Percentiles rank a stretch among this genome's conserved stretches.
Conservation (phyloP, 805 yeast genomes). For the Ogataea pilisensis region DNA sequence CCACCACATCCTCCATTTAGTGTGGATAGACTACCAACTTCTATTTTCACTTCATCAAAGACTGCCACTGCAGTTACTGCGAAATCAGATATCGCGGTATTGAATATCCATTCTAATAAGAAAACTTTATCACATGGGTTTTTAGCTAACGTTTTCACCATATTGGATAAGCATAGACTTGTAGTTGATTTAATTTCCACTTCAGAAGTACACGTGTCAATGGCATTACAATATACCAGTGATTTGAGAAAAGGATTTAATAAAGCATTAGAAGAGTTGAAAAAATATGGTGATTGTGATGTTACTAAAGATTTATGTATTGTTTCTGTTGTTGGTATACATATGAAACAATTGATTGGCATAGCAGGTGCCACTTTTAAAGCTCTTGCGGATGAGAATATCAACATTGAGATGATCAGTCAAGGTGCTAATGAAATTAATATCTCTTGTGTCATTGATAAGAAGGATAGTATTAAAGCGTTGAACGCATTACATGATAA, state of each 20-base stretch:
- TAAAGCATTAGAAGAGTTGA: constrained; percentile 73
- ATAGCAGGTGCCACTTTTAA: constrained; percentile 97
- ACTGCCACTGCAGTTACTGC: constrained; percentile 96
- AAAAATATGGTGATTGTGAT: constrained; percentile 83
- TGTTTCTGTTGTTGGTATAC: constrained; percentile 91
- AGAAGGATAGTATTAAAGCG: constrained; percentile 78
- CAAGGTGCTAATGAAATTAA: constrained; percentile 99
- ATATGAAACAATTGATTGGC: constrained; percentile 95
- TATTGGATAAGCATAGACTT: constrained; percentile 74
- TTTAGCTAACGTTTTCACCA: constrained; percentile 83
- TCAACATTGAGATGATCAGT: constrained; percentile 95
- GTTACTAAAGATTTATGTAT: constrained; percentile 84
- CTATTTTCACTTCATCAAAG: constrained; percentile 45
- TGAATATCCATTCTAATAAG: constrained; percentile 91
- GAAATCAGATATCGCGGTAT: constrained; percentile 84
- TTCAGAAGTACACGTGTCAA: constrained; percentile 95
- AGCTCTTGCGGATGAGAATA: constrained; percentile 83
- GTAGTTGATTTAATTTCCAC: constrained; percentile 97
- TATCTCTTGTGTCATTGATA: constrained; percentile 90
- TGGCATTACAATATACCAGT: constrained; percentile 87
- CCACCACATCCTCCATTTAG: constrained; percentile 95
- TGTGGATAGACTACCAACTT: constrained; percentile 43
- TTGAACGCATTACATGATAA: constrained; percentile 79
- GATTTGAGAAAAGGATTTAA: constrained; percentile 51
- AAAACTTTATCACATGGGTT: constrained; percentile 93